Evolutionary conservation across 805 yeast species (phyloP).

Genomic region (Hemisphaericaspora nanyangensis): DNA sequence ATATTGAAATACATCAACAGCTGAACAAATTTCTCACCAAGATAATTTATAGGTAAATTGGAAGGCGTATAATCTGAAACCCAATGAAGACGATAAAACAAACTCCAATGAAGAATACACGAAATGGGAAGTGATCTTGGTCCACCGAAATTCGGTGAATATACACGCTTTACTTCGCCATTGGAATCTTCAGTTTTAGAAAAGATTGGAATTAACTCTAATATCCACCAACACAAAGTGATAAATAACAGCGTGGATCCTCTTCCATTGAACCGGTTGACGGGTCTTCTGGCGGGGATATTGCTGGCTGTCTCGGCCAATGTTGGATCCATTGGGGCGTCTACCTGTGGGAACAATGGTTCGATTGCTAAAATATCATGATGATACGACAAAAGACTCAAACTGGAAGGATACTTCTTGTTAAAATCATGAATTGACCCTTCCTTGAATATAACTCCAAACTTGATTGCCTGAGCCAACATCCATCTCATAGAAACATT

Average conservation of each 20-base stretch:
- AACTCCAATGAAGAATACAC: constrained; percentile 60
- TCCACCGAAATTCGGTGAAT: constrained; percentile 56
- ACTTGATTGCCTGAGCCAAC: constrained; percentile 46
- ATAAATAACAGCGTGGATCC: constrained; percentile 25
- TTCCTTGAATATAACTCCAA: constrained; percentile 46
- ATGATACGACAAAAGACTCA: constrained; percentile 43
- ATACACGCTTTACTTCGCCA: constrained; percentile 49
- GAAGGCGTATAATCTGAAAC: constrained; percentile 43
- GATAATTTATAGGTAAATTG: constrained; percentile 15
- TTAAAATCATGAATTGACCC: constrained; percentile 40
- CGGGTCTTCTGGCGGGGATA: constrained; percentile 7
- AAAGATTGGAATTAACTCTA: constrained; percentile 60
- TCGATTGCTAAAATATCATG: constrained; percentile 46
- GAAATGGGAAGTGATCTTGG: constrained; percentile 45
- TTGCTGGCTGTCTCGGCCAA: not conserved
- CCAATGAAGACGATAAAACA: constrained; percentile 50
- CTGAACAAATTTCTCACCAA: constrained; percentile 16
- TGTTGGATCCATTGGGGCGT: not conserved
- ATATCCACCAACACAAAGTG: constrained; percentile 54
- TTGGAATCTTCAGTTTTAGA: constrained; percentile 43
- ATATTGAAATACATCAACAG: constrained; percentile 15
- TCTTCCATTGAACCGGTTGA: constrained; percentile 33
- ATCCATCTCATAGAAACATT: constrained; percentile 61
- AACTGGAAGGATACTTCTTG: constrained; percentile 32
- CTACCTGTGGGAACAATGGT: not conserved